These are phyloP conservation scores for Cryptococcus deneoformans DNA, from an alignment of 1,284 basidiomycete species.

Conservation along the genomic window DNA sequence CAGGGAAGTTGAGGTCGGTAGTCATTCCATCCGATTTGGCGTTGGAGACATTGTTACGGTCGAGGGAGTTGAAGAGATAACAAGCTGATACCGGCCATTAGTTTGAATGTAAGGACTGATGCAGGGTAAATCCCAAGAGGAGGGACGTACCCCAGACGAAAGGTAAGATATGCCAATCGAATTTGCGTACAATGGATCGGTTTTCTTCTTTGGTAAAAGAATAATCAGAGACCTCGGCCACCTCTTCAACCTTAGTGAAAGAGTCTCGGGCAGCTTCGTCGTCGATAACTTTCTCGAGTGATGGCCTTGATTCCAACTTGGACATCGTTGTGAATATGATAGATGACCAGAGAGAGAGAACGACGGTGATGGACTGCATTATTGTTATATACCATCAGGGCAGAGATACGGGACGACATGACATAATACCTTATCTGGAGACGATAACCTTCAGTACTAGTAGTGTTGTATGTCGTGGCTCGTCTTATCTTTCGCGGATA, in stretches of 20 bases:
- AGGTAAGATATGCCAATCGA: constrained; percentile 27
- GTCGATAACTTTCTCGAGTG: background rate
- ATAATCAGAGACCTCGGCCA: constrained; percentile 11
- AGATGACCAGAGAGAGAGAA: background rate
- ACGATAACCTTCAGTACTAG: background rate
- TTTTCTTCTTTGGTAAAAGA: constrained; percentile 21
- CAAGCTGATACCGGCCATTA: constrained; percentile 1
- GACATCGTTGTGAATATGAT: background rate
- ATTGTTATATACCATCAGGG: background rate
- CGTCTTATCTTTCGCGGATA: background rate
- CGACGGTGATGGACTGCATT: background rate
- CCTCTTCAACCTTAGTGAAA: constrained; percentile 11
- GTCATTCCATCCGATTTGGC: constrained; percentile 34
- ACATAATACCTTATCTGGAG: no score
- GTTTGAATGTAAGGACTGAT: background rate
- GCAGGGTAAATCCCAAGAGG: background rate
- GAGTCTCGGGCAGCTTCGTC: background rate
- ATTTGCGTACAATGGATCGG: constrained; percentile 12
- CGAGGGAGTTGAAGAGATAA: constrained; percentile 30
- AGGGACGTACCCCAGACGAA: constrained; percentile 16
- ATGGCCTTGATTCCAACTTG: background rate
- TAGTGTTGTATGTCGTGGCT: background rate
- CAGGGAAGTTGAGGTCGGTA: constrained; percentile 25
- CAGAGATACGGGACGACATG: no score
- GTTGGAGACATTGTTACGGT: constrained; percentile 35